These are phyloP conservation scores for Phytophthora capsici DNA, from an alignment of 352 stramenopile species.

Conservation along the genomic window DNA sequence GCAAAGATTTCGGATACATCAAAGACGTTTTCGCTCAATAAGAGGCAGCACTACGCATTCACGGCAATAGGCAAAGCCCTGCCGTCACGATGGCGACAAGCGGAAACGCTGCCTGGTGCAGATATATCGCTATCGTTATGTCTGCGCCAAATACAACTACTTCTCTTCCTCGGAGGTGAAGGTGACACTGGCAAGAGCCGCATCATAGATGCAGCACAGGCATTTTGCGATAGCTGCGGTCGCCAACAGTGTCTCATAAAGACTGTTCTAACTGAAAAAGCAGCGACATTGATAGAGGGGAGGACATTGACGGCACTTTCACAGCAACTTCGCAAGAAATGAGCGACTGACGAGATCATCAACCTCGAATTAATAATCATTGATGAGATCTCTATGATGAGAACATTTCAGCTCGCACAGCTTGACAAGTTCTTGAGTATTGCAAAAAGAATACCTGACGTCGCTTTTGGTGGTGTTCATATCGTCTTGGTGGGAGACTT, in stretches of 20 bases:
- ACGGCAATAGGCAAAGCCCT: too few relatives aligned
- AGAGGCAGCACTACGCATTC: too few relatives aligned
- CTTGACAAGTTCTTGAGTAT: background rate
- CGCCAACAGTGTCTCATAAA: background rate
- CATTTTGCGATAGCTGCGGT: conserved; percentile 3
- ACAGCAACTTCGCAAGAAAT: background rate
- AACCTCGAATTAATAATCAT: conserved; percentile 1
- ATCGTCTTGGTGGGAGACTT: conserved; percentile 5
- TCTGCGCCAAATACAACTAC: too few relatives aligned
- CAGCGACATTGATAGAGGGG: background rate
- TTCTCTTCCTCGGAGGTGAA: too few relatives aligned
- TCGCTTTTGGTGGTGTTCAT: conserved; percentile 4
- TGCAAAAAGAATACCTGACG: background rate
- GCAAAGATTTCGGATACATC: too few relatives aligned
- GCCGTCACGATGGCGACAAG: too few relatives aligned
- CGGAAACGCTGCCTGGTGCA: too few relatives aligned
- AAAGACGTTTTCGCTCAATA: too few relatives aligned
- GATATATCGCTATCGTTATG: too few relatives aligned
- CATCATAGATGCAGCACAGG: too few relatives aligned
- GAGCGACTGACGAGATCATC: background rate
- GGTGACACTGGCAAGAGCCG: too few relatives aligned
- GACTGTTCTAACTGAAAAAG: background rate
- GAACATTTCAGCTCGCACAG: conserved; percentile 3
- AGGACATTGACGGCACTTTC: background rate
- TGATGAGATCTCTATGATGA: conserved; percentile 7